These are phyloP conservation scores for Oryza punctata DNA, from an alignment of 176 grass and related monocot genomes.

Conservation along the genomic window DNA sequence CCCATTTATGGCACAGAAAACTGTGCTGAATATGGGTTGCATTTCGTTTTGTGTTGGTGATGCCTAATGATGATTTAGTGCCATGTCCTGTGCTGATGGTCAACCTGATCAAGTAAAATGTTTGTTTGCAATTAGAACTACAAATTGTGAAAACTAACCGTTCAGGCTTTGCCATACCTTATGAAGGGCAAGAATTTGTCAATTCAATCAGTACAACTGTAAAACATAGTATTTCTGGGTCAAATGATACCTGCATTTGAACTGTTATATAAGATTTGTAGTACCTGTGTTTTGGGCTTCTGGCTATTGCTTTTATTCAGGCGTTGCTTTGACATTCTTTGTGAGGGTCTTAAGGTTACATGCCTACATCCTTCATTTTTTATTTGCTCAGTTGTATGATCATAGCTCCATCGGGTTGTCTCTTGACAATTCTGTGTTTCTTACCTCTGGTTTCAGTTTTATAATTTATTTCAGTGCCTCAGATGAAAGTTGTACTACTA, in stretches of 20 bases:
- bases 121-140: slow-evolving; percentile 24
- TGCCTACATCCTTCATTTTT: neutral
- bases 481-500: neutral
- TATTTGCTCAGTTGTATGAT: slow-evolving; percentile 36
- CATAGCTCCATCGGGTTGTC: neutral
- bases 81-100: neutral
- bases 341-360: neutral
- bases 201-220: neutral
- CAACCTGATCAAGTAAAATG: neutral
- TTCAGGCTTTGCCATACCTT: neutral
- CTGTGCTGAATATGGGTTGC: neutral
- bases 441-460: slow-evolving; percentile 7
- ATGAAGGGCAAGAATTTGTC: neutral
- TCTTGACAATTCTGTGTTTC: slow-evolving; percentile 18
- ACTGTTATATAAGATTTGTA: neutral
- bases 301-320: neutral
- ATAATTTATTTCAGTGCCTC: slow-evolving; percentile 8
- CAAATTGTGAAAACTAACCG: neutral
- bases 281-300: neutral
- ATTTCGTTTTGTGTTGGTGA: neutral
- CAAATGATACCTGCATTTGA: neutral
- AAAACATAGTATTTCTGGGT: slow-evolving; percentile 6
- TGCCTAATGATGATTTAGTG: neutral
- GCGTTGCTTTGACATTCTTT: neutral
- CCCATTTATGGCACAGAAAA: slow-evolving; percentile 1